Evolutionary conservation across 192 early-diverging fungal species (phyloP), one percentile per base, ranked within the genome.

Genomic region (Backusella parvicylindrica): DNA sequence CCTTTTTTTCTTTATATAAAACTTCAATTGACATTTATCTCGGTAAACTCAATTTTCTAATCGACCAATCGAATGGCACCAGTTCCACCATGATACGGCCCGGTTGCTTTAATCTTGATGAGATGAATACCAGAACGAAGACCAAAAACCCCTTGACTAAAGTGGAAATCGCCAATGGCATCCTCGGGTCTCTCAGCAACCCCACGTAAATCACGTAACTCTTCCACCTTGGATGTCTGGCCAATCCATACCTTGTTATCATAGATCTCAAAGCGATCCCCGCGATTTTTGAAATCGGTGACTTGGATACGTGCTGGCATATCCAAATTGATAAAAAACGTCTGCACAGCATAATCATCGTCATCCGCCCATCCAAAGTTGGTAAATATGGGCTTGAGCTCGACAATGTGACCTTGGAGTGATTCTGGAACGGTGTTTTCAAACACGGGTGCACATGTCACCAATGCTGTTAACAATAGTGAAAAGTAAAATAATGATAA

Each of bases 221-320:
- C 32, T 0, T 64, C 43, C 6, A 74, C 63, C 8, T 64, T 21
- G 8, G 68, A 56, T 16, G 78, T 75, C 15, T 37, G 13, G 4
- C 78, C 78, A 33, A 79, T 71, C 23, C 74, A n/a, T 1, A 37
- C 35, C 30, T 56, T 70, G 43, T 75, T 79, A 23, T 79, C 78
- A 21, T 74, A 75, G n/a, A 79, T 60, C 9, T 70, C 37, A 37
- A 79, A 79, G 1, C 43, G 41, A 64, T 79, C 78, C 0, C 78
- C 78, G 31, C 41, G 32, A 26, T 79, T 47, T 74, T 71, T 79
- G 38, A 66, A 79, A 16, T 79, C 78, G 21, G 63, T 71, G 5
- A 79, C 30, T 30, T 75, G 69, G 43, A 79, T 68, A 56, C 41
- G 67, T 26, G 67, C 56, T 0, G 78, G 69, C 21, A 9, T 8